phyloP scores from a whole-genome alignment of 768 basidiomycete species.

The Russula sp. region DNA sequence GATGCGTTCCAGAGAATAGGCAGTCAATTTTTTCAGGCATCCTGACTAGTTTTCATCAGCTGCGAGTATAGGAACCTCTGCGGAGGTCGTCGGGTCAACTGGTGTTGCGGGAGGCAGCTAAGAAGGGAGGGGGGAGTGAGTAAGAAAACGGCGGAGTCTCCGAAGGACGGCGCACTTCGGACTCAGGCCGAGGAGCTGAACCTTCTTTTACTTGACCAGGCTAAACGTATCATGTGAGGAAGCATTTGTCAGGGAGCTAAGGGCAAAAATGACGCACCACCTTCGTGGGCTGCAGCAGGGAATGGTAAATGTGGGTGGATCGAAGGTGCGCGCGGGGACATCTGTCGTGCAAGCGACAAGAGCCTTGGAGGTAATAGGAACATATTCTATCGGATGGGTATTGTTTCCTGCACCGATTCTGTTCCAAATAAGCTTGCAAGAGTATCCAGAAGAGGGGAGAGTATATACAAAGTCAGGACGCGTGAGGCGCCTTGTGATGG shows the following conservation, averaged over 20 bases:
- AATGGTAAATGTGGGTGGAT: neutral
- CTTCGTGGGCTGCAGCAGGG: neutral
- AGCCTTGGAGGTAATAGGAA: neutral
- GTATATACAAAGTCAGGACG: neutral
- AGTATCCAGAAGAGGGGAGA: neutral
- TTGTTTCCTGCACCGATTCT: neutral
- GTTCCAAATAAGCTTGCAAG: neutral
- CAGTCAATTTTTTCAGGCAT: neutral
- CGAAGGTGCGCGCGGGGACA: constrained; percentile 1
- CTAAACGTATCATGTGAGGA: neutral
- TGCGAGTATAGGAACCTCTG: neutral
- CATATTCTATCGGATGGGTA: neutral
- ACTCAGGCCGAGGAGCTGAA: neutral
- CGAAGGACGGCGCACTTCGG: neutral
- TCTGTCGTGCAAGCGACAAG: neutral
- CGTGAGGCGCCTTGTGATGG: neutral
- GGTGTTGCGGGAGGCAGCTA: neutral
- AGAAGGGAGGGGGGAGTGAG: neutral
- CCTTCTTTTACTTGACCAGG: neutral
- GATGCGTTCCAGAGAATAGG: neutral
- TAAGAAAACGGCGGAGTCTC: neutral
- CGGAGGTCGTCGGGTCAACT: neutral
- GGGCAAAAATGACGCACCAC: neutral
- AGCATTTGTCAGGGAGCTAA: too few species aligned
- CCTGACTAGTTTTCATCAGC: neutral